Base-by-base conservation (phyloP, 805 yeast species). In the Blastobotrys chiropterorum region DNA sequence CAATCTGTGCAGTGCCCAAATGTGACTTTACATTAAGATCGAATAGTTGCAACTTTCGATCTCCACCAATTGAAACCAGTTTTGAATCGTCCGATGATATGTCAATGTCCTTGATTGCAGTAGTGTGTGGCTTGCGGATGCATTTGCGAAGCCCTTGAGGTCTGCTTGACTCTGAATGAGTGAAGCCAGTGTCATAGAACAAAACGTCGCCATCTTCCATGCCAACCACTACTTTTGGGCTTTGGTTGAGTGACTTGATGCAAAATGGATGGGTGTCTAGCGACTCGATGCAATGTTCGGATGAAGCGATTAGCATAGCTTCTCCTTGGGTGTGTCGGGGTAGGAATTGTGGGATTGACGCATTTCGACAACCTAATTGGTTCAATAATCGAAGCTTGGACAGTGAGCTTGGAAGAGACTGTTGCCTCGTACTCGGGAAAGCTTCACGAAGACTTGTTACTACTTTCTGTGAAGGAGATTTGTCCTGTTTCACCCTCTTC, bases 181-280 rank as follows among this genome's bases (percentile, higher is more conserved):
- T 26, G 11, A 26, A 26, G 8, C 34, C 34, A 26, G 34, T 26
- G 34, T 26, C 34, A 26, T 26, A 26, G 34, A 26, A 26, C 42
- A 46, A 14, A 2, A 53, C 19, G 19, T 47, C 34, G 5, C 53
- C 56, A 13, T 44, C 50, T 30, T 49, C 47, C 15, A 45, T 26
- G 3, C 56, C 56, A 19, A 53, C 51, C 13, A 49, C 53, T 14
- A 47, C 39, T 6, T 45, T n/a, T n/a, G 53, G 20, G 15, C 26
- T 38, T n/a, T 31, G 31, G 17, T 46, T 16, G 30, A 48, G 44
- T 16, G 54, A 30, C 15, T 19, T 26, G 8, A 52, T 43, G 42
- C 54, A 52, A 44, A 52, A 52, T 31, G 54, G 54, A 15, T 17
- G 26, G 2, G 20, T 21, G 16, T 38, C 42, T 1, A 44, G 41